Evolutionary conservation across 495 filamentous ascomycete species (phyloP).

Genomic region (Neurospora africana): DNA sequence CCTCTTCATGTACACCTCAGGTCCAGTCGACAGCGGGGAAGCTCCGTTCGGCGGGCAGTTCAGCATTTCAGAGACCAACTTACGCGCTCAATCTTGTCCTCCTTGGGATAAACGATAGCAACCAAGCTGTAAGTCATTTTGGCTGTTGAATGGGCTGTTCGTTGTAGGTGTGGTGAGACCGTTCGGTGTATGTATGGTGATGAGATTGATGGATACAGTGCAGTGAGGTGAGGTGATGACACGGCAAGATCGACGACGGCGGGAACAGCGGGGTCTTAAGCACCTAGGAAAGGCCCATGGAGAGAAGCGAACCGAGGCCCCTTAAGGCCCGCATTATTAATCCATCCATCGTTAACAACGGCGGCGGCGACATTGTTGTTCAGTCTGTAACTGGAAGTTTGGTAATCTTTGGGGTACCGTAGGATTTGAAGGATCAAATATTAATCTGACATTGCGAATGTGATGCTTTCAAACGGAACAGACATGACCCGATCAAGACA

Average conservation of each 20-base stretch:
- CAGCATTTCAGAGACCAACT: neutral
- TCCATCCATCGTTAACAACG: neutral
- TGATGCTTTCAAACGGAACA: neutral
- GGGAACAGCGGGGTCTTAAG: neutral
- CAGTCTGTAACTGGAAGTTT: neutral
- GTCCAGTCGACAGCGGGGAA: neutral
- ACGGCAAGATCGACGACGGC: neutral
- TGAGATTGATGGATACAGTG: neutral
- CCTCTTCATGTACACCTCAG: neutral
- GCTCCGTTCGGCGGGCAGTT: neutral
- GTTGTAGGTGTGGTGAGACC: neutral
- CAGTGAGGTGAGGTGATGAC: neutral
- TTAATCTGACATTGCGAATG: neutral
- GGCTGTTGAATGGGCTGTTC: neutral
- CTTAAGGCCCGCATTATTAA: neutral
- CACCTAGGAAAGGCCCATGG: neutral
- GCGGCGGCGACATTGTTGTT: neutral
- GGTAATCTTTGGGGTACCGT: neutral
- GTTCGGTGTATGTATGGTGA: neutral
- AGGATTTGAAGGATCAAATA: neutral
- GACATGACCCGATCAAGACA: neutral
- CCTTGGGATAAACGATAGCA: slow-evolving; percentile 16
- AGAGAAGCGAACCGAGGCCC: neutral
- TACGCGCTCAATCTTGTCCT: slow-evolving; percentile 15
- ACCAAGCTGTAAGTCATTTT: slow-evolving; percentile 12